Evolutionary conservation across 345 rosid genomes (phyloP).

Genomic region (Jatropha curcas): DNA sequence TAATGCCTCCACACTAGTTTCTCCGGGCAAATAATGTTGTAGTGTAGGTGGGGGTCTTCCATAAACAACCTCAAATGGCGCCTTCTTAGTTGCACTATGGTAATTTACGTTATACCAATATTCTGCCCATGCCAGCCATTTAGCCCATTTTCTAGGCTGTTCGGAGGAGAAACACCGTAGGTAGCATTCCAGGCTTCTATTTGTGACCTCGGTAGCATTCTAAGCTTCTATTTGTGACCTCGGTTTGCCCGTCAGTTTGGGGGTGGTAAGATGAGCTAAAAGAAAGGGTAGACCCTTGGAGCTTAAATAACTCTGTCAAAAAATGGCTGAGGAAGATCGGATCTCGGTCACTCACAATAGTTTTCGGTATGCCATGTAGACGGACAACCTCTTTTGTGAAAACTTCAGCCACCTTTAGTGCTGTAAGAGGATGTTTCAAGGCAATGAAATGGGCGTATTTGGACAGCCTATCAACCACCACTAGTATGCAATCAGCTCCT

Average conservation of each 20-base stretch:
- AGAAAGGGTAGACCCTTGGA: not conserved
- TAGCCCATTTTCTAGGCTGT: not conserved
- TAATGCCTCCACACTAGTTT: not conserved
- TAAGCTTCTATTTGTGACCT: not conserved
- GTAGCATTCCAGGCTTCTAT: not conserved
- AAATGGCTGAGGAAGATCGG: not conserved
- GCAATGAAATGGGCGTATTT: not conserved
- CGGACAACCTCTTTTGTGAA: not conserved
- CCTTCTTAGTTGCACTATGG: not conserved
- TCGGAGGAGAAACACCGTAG: not conserved
- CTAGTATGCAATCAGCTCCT: not conserved
- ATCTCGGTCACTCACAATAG: not conserved
- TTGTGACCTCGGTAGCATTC: not conserved
- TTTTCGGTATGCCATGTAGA: not conserved
- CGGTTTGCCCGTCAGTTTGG: not conserved
- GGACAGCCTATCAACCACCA: not conserved
- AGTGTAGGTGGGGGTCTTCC: not conserved
- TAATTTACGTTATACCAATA: not conserved
- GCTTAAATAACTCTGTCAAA: not conserved
- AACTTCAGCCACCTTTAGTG: not conserved
- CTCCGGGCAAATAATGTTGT: not conserved
- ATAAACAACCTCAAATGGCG: not conserved
- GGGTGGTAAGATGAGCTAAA: not conserved
- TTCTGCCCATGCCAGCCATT: not conserved
- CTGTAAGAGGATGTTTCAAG: not conserved